Evolutionary conservation across 192 early-diverging fungal genomes (phyloP).

Genomic region (Rhizophlyctis rosea): DNA sequence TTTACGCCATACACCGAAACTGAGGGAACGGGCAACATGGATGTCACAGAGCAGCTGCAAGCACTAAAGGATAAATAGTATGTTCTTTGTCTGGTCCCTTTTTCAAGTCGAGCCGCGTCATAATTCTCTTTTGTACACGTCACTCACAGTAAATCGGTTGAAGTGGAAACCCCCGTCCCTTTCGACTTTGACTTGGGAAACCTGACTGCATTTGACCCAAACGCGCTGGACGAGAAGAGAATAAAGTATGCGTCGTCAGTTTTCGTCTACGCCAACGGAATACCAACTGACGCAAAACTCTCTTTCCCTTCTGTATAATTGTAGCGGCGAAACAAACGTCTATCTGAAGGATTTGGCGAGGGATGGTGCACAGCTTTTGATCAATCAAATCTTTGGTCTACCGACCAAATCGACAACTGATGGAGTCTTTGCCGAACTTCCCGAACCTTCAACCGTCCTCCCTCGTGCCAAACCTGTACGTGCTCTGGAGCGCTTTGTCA

Average conservation of each 20-base stretch:
- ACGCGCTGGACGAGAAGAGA: constrained; percentile 62
- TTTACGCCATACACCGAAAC: too few species aligned
- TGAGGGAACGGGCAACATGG: too few species aligned
- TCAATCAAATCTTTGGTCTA: constrained; percentile 85
- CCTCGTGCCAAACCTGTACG: constrained; percentile 86
- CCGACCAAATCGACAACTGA: constrained; percentile 63
- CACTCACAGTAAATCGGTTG: constrained; percentile 64
- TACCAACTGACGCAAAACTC: too few species aligned
- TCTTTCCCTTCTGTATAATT: too few species aligned
- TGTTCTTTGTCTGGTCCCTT: constrained; percentile 12
- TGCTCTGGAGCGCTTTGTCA: too few species aligned
- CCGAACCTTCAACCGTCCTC: constrained; percentile 58
- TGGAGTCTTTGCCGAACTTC: constrained; percentile 78
- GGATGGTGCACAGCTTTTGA: constrained; percentile 79
- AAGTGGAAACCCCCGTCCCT: constrained; percentile 78
- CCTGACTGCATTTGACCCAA: constrained; percentile 77
- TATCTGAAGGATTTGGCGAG: constrained; percentile 18
- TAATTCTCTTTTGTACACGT: not conserved
- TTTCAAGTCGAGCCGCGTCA: not conserved
- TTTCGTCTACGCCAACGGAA: constrained; percentile 30
- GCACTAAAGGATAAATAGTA: constrained; percentile 39
- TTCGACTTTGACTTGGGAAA: constrained; percentile 87
- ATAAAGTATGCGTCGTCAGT: constrained; percentile 50
- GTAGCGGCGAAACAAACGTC: not conserved
- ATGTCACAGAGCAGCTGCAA: constrained; percentile 37